These are phyloP conservation scores for Curvularia eragrostidis DNA, from an alignment of 2,329 filamentous ascomycete species.

Conservation along the genomic window DNA sequence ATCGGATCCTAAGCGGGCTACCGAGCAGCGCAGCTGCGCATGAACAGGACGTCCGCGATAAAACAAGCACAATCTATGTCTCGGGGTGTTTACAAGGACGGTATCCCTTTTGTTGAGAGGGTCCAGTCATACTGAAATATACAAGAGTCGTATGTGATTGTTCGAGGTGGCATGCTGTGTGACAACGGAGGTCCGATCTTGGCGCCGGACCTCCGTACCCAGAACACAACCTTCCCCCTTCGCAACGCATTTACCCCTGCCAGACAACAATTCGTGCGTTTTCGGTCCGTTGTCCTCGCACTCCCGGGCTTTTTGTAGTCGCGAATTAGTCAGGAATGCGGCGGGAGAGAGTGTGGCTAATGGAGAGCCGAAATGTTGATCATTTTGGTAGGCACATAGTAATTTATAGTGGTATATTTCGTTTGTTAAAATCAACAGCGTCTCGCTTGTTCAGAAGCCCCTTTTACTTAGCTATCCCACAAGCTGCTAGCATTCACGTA, in stretches of 20 bases:
- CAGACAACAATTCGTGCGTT: neutral
- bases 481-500: too few species aligned
- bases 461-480: too few species aligned
- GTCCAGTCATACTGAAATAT: too few species aligned
- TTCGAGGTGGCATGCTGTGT: neutral
- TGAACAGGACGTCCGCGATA: too few species aligned
- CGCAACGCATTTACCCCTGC: neutral
- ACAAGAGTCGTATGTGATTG: neutral
- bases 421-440: too few species aligned
- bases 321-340: neutral
- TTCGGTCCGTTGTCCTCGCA: neutral
- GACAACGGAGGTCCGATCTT: neutral
- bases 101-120: too few species aligned
- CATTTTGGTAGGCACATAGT: neutral
- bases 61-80: neutral
- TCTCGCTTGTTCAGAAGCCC: too few species aligned
- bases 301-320: neutral
- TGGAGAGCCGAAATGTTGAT: neutral
- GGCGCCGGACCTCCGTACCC: constrained; percentile 1
- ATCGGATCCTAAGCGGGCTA: too few species aligned
- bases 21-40: too few species aligned
- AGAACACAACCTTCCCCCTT: neutral
- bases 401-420: too few species aligned
- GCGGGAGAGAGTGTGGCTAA: neutral
- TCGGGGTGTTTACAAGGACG: neutral